phyloP scores from a whole-genome alignment of 176 grass and related monocot genomes.

The Musa itinerans region DNA sequence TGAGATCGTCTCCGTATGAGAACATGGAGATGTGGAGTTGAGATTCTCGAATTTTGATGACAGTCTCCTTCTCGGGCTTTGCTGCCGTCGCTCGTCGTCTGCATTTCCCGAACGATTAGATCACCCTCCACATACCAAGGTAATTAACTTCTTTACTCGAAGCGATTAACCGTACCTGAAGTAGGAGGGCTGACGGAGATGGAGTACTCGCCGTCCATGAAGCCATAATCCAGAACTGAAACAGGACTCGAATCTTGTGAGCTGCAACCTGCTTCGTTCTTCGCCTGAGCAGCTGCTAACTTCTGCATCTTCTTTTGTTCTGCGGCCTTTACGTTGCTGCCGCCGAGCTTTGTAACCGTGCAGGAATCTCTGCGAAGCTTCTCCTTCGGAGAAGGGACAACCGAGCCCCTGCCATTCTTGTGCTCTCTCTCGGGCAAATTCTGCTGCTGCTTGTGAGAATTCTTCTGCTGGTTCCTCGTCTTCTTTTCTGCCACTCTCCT shows the following conservation, averaged over 20 bases:
- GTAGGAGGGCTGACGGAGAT: constrained; percentile 19
- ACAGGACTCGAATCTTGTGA: constrained; percentile 51
- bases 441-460: not conserved
- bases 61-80: constrained; percentile 19
- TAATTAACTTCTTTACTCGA: too few relatives aligned
- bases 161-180: constrained; percentile 31
- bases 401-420: not conserved
- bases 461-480: not conserved
- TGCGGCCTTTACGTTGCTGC: not conserved
- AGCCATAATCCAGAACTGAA: constrained; percentile 51
- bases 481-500: constrained; percentile 2
- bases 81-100: constrained; percentile 19
- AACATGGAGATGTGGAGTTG: not conserved
- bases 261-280: not conserved
- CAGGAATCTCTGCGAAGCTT: too few relatives aligned
- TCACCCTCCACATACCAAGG: not conserved
- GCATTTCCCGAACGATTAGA: not conserved
- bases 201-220: constrained; percentile 4
- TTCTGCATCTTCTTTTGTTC: not conserved
- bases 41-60: constrained; percentile 1
- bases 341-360: too few relatives aligned
- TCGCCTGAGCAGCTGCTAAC: not conserved
- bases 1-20: constrained; percentile 3
- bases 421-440: constrained; percentile 6
- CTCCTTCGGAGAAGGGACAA: not conserved